These are phyloP conservation scores for Phytophthora sp. DNA, from an alignment of 352 stramenopile genomes.

Conservation along the genomic window DNA sequence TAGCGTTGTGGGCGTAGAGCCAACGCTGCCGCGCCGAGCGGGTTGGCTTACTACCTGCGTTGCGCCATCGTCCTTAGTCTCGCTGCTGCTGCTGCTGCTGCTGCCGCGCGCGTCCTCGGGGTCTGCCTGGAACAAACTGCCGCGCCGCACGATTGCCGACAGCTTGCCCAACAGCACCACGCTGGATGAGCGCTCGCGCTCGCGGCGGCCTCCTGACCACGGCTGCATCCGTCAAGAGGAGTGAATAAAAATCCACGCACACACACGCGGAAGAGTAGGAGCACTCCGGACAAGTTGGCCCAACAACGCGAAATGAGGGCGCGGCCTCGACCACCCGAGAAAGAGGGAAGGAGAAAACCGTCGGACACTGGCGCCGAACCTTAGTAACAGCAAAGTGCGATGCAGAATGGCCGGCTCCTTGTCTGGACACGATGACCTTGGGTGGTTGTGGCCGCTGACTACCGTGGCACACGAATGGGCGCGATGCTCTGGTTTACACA, in stretches of 20 bases:
- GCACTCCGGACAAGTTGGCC: background rate
- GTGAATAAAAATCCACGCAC: conserved; percentile 3
- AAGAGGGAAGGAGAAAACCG: conserved; percentile 33
- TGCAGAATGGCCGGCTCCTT: conserved; percentile 10
- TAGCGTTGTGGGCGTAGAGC: conserved; percentile 13
- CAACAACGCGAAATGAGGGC: conserved; percentile 2
- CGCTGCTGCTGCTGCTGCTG: conserved; percentile 21
- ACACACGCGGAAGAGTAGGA: conserved; percentile 24
- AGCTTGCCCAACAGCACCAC: conserved; percentile 55
- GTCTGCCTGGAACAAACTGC: conserved; percentile 40
- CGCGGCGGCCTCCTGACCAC: conserved; percentile 33
- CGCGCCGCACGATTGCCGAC: conserved; percentile 56
- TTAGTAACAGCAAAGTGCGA: conserved; percentile 20
- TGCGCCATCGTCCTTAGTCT: conserved; percentile 24
- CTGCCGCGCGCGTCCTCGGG: conserved; percentile 32
- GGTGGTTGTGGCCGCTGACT: conserved; percentile 27
- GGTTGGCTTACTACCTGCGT: background rate
- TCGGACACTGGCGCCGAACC: conserved; percentile 16
- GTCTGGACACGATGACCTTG: conserved; percentile 21
- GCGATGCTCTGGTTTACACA: conserved; percentile 7
- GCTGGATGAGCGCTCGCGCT: conserved; percentile 47
- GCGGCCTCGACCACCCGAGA: no score
- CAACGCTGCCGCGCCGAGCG: conserved; percentile 22
- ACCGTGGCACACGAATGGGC: conserved; percentile 17
- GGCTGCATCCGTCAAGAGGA: conserved; percentile 34